Evolutionary conservation across 2,329 filamentous ascomycete species (phyloP).

Genomic region (Coccinonectria pachysandricola): DNA sequence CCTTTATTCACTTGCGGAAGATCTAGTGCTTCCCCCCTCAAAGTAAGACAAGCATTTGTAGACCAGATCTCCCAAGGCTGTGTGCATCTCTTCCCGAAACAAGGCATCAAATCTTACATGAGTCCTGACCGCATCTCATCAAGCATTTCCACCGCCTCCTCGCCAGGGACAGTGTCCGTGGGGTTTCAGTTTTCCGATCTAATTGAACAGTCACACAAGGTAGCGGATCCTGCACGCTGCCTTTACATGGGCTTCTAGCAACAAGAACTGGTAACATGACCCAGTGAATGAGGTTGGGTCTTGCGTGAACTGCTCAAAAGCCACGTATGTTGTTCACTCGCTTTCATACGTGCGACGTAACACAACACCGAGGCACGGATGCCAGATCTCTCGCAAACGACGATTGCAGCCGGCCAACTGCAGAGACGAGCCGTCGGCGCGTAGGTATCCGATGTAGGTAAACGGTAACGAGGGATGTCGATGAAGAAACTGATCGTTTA

Average conservation of each 20-base stretch:
- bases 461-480: conserved; percentile 14
- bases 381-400: conserved; percentile 14
- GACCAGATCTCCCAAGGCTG: conserved; percentile 9
- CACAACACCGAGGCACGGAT: conserved; percentile 12
- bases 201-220: conserved; percentile 10
- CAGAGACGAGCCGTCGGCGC: conserved; percentile 3
- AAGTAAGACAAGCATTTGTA: no score
- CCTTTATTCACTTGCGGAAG: no score
- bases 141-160: neutral
- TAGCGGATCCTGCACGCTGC: conserved; percentile 5
- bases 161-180: no score
- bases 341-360: conserved; percentile 14
- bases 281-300: no score
- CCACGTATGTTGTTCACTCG: conserved; percentile 14
- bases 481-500: conserved; percentile 1
- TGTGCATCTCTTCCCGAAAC: conserved; percentile 7
- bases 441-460: conserved; percentile 17
- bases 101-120: no score
- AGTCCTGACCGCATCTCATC: conserved; percentile 11
- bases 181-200: no score
- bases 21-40: conserved; percentile 10
- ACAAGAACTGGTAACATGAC: conserved; percentile 1
- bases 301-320: conserved; percentile 6
- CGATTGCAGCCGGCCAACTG: no score
- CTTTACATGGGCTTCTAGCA: conserved; percentile 1